These are phyloP conservation scores for Suillus americanus DNA, from an alignment of 768 basidiomycete genomes.

Conservation along the genomic window DNA sequence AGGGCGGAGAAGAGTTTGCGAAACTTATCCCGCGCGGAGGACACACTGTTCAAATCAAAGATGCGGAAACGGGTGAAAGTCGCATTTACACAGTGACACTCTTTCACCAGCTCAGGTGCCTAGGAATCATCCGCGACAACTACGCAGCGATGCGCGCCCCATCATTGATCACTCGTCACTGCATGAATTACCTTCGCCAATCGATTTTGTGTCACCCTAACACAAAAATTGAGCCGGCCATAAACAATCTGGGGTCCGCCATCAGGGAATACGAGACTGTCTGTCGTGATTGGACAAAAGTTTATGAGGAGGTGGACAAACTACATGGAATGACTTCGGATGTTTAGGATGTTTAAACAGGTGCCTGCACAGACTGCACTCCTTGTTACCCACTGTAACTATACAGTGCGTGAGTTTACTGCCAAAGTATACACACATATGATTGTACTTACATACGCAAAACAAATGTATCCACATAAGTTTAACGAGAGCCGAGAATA, in stretches of 20 bases:
- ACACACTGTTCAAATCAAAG: conserved; percentile 28
- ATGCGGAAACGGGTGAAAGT: not conserved
- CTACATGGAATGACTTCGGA: not conserved
- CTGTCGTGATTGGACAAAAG: conserved; percentile 28
- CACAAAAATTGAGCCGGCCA: conserved; percentile 26
- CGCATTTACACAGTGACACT: conserved; percentile 35
- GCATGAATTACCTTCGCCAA: conserved; percentile 38
- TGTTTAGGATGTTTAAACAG: not conserved
- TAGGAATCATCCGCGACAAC: conserved; percentile 33
- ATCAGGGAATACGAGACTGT: conserved; percentile 21
- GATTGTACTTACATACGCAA: not conserved
- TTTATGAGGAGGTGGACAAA: conserved; percentile 26
- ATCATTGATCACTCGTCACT: conserved; percentile 22
- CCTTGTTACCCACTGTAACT: not conserved
- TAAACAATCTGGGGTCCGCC: conserved; percentile 2
- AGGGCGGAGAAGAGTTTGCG: conserved; percentile 25
- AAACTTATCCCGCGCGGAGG: conserved; percentile 33
- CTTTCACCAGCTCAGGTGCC: conserved; percentile 42
- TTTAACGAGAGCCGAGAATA: conserved; percentile 25
- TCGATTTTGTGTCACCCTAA: conserved; percentile 30
- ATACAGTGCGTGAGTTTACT: not conserved
- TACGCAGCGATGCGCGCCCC: conserved; percentile 12
- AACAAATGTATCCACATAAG: not conserved
- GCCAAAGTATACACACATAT: not conserved
- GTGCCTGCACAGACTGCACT: not conserved